Evolutionary conservation across 345 rosid genomes (phyloP).

Genomic region (Erysimum cheiranthoides): DNA sequence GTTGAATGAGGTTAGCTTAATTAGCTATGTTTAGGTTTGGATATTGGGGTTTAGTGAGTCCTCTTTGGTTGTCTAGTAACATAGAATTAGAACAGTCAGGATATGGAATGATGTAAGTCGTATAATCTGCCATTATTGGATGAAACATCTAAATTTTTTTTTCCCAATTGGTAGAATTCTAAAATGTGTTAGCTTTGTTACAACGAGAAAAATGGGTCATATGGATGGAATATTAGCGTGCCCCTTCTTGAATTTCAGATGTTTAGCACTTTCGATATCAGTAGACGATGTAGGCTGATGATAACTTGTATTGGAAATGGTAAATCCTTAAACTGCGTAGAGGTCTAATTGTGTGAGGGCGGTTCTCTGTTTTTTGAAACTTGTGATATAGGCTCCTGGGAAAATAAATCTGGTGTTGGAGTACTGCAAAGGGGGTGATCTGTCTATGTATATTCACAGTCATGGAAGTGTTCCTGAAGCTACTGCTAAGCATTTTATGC

Average conservation of each 20-base stretch:
- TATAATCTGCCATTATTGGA: conserved; percentile 10
- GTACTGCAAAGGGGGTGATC: conserved; percentile 94
- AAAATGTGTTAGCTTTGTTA: conserved; percentile 24
- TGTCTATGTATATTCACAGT: conserved; percentile 81
- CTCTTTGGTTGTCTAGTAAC: neutral
- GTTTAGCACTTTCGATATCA: neutral
- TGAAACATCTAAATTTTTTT: conserved; percentile 18
- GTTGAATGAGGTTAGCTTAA: neutral
- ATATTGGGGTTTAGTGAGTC: neutral
- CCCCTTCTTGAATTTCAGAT: conserved; percentile 1
- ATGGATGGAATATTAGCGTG: neutral
- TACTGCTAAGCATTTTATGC: conserved; percentile 92
- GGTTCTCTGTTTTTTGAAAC: conserved; percentile 14
- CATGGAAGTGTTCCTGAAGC: conserved; percentile 78
- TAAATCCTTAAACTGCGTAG: neutral
- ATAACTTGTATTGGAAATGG: neutral
- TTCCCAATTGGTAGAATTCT: neutral
- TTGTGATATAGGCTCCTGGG: conserved; percentile 68
- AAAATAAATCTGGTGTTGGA: conserved; percentile 88
- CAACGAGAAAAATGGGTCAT: neutral
- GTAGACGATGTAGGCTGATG: neutral
- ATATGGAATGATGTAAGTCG: conserved; percentile 24
- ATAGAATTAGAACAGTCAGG: neutral
- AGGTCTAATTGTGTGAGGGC: conserved; percentile 5
- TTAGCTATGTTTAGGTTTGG: conserved; percentile 9